Evolutionary conservation across 306 rosid species (phyloP).

Genomic region (Quercus berberidifolia): DNA sequence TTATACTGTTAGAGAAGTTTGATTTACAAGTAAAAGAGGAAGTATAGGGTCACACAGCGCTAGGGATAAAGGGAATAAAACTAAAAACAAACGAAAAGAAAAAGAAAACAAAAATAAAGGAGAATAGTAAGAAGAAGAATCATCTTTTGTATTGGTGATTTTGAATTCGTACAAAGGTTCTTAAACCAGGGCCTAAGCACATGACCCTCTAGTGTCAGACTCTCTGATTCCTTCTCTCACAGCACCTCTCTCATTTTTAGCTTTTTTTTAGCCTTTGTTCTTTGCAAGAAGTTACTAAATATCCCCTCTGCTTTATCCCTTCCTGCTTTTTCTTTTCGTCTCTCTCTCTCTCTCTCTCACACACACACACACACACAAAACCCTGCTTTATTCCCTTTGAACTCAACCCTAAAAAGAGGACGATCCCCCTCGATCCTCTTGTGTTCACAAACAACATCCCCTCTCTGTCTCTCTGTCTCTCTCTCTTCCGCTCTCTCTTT

Average conservation of each 20-base stretch:
- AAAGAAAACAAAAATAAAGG: slow-evolving; percentile 4
- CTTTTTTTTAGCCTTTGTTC: slow-evolving; percentile 57
- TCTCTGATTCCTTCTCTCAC: slow-evolving; percentile 70
- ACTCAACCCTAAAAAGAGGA: slow-evolving; percentile 79
- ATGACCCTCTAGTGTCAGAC: slow-evolving; percentile 85
- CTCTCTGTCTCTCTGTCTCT: slow-evolving; percentile 37
- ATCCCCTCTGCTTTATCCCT: slow-evolving; percentile 70
- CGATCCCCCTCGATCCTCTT: slow-evolving; percentile 79
- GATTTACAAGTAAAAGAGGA: slow-evolving; percentile 28
- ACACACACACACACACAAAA: slow-evolving; percentile 5
- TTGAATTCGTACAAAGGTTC: slow-evolving; percentile 74
- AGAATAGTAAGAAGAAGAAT: slow-evolving; percentile 68
- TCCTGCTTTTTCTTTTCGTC: slow-evolving; percentile 35
- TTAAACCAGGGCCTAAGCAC: slow-evolving; percentile 69
- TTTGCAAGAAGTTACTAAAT: slow-evolving; percentile 81
- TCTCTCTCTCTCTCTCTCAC: slow-evolving; percentile 27
- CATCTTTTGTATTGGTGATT: slow-evolving; percentile 62
- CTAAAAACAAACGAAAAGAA: slow-evolving; percentile 32
- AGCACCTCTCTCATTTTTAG: slow-evolving; percentile 35
- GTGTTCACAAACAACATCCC: slow-evolving; percentile 62
- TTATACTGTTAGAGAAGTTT: slow-evolving; percentile 26
- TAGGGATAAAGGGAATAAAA: slow-evolving; percentile 24
- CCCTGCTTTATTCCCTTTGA: slow-evolving; percentile 82
- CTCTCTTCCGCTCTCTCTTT: slow-evolving; percentile 27
- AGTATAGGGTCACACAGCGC: background rate